Percentiles rank a stretch among this genome's conserved stretches.
Evolutionary conservation across 257 asterid species (phyloP).

Genomic region (Linaria vulgaris): DNA sequence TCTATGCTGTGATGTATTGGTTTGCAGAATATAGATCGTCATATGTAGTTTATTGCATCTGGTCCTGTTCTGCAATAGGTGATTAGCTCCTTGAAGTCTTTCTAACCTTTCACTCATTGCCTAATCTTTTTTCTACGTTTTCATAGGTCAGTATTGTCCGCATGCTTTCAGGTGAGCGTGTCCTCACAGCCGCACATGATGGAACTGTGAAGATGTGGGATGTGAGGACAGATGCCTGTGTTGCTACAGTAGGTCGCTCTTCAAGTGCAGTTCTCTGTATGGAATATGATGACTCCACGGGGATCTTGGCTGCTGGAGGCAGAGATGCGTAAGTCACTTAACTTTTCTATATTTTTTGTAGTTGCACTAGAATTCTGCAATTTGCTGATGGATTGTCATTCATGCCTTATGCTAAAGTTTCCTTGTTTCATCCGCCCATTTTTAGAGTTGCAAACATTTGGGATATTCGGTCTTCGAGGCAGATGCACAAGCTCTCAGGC

Average conservation of each 20-base stretch:
- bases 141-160: conserved; percentile 83
- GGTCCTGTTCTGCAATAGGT: no score
- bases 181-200: conserved; percentile 94
- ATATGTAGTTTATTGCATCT: no score
- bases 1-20: no score
- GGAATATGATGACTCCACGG: conserved; percentile 89
- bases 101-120: not conserved
- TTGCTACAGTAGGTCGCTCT: conserved; percentile 95
- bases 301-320: conserved; percentile 93
- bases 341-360: conserved; percentile 8
- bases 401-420: not conserved
- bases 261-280: conserved; percentile 91
- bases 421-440: conserved; percentile 1
- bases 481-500: conserved; percentile 91
- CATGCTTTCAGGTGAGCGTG: conserved; percentile 97
- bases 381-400: not conserved
- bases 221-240: conserved; percentile 96
- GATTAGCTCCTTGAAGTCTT: not conserved
- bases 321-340: conserved; percentile 73
- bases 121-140: conserved; percentile 27
- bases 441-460: conserved; percentile 73
- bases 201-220: conserved; percentile 99
- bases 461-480: conserved; percentile 93
- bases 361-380: conserved; percentile 10
- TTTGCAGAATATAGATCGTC: no score